phyloP scores from a whole-genome alignment of 2,329 filamentous ascomycete genomes.

The Aspergillus fischeri region DNA sequence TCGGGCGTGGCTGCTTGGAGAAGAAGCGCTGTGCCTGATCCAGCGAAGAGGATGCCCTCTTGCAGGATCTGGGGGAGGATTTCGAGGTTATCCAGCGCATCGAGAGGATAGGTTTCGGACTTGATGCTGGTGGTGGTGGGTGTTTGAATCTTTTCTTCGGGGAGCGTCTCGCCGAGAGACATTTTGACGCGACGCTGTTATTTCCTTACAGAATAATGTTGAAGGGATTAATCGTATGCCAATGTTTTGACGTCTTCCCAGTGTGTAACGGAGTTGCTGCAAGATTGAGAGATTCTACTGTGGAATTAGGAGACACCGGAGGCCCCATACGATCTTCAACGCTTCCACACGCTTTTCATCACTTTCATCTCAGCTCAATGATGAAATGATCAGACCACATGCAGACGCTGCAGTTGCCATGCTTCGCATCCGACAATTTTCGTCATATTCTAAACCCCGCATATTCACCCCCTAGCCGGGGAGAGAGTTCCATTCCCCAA shows the following conservation, averaged over 20 bases:
- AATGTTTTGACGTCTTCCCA: neutral
- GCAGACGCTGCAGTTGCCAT: neutral
- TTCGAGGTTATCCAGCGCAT: constrained; percentile 30
- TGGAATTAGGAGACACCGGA: neutral
- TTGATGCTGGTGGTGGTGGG: constrained; percentile 2
- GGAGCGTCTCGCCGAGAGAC: constrained; percentile 9
- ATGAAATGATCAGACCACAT: neutral
- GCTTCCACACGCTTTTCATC: neutral
- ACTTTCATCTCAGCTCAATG: neutral
- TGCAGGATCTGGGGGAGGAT: constrained; percentile 33
- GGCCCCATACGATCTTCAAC: neutral
- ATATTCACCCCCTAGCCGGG: constrained; percentile 1
- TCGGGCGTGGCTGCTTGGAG: constrained; percentile 32
- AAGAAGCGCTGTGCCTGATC: constrained; percentile 31
- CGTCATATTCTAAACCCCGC: neutral
- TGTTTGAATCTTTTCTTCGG: constrained; percentile 9
- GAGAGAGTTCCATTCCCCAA: constrained; percentile 1
- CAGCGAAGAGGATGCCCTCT: constrained; percentile 34
- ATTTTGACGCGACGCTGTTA: neutral
- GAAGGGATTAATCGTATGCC: too few species aligned
- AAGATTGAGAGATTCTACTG: too few species aligned
- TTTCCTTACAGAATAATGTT: neutral
- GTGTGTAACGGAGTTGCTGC: neutral
- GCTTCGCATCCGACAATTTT: neutral
- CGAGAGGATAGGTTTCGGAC: constrained; percentile 18